Evolutionary conservation across 75 land plant species (phyloP), one percentile per base, ranked within the genome.

Genomic region (Azolla pinnata): DNA sequence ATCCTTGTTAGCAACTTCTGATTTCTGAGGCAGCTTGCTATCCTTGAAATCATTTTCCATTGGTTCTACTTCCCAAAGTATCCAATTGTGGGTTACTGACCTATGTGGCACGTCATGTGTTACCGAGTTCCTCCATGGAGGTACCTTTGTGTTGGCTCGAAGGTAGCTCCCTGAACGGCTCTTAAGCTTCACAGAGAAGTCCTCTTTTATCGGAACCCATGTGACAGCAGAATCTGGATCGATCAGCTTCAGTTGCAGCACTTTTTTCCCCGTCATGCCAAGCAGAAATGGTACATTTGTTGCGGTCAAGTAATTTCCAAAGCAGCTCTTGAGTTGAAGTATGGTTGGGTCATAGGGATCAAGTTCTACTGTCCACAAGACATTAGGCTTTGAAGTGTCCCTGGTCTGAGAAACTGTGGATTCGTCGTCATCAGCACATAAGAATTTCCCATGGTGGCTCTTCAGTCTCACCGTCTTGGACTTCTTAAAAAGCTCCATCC

Each of bases 181-280:
- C 66, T 71, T 77, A 29, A 91, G 76, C 76, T 82, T 87, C 5
- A 91, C 86, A 19, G 54, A 73, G 2, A 38, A 34, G 2, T 83
- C 93, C 0, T 82, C 95, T 16, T 65, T 66, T 24, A 88, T 33
- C 17, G 97, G 97, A 24, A 82, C 84, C 97, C 97, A 91, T 66
- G 82, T 81, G n/a, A 88, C 59, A 24, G 88, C 79, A 10, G 83
- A 79, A 30, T 91, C 93, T 42, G 72, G 68, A 20, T 74, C 63
- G 31, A n/a, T 0, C 9, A 80, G 75, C 20, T 58, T 18, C 24
- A 75, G 73, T 61, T 87, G 97, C 8, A 74, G 51, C 46, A 91
- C 97, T 44, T 91, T 91, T 33, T 76, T 69, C 1, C 97, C 97
- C 0, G 97, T 91, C 81, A 74, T 60, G 1, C 97, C 97, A 7